A percentile compares a stretch with the other conserved stretches of the same genome.
Evolutionary conservation across 2,329 filamentous ascomycete genomes (phyloP).

Genomic region (Paracamarosporium sp.): DNA sequence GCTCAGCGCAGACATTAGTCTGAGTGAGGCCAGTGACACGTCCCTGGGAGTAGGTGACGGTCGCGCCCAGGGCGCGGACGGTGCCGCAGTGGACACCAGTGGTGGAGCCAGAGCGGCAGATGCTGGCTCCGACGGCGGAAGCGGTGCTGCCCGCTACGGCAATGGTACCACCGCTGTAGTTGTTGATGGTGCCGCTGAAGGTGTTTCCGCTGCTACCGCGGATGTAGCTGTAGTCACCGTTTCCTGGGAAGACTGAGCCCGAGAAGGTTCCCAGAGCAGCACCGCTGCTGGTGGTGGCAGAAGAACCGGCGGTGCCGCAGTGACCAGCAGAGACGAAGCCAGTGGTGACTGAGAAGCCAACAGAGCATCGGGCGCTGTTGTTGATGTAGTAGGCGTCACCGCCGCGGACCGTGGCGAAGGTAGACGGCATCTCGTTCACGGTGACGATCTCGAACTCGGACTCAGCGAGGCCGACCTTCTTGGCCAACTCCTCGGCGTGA

Average conservation of each 20-base stretch:
- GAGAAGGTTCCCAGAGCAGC: conserved; percentile 45
- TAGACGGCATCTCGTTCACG: conserved; percentile 42
- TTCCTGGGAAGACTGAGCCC: conserved; percentile 50
- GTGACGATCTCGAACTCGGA: conserved; percentile 48
- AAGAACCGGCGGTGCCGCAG: conserved; percentile 43
- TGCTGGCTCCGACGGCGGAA: conserved; percentile 42
- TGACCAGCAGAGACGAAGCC: conserved; percentile 52
- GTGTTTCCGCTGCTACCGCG: conserved; percentile 44
- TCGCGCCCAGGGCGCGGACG: conserved; percentile 43
- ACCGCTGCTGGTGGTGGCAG: conserved; percentile 43
- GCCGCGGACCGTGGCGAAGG: conserved; percentile 45
- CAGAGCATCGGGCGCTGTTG: conserved; percentile 43
- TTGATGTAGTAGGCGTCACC: conserved; percentile 51
- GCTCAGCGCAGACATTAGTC: conserved; percentile 52
- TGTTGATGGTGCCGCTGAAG: conserved; percentile 33
- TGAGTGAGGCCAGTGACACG: conserved; percentile 51
- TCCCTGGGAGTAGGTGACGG: conserved; percentile 49
- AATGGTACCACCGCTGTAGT: conserved; percentile 44
- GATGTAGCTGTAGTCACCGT: conserved; percentile 49
- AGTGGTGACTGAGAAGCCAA: conserved; percentile 51
- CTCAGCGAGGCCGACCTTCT: conserved; percentile 46
- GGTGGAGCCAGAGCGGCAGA: conserved; percentile 54
- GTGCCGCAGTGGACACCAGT: conserved; percentile 50
- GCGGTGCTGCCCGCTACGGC: conserved; percentile 49
- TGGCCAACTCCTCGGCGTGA: conserved; percentile 45